Conservation (phyloP, 768 basidiomycete species). For the Lactarius tabidus region DNA sequence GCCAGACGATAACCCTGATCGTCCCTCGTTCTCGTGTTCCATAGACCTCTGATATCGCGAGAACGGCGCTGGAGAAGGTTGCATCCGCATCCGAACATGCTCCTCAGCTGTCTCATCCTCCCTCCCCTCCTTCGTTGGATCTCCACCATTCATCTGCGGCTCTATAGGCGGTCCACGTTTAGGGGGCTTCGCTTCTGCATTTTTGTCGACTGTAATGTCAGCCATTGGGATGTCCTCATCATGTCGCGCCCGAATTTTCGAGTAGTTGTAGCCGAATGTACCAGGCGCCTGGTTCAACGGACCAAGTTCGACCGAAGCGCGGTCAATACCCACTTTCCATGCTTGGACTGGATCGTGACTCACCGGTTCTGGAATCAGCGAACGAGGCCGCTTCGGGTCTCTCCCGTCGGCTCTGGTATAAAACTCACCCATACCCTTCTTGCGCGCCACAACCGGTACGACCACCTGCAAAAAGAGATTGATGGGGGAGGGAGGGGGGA, state of each 20-base stretch:
- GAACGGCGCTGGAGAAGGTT: slow-evolving; percentile 60
- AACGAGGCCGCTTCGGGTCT: slow-evolving; percentile 44
- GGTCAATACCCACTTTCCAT: not conserved
- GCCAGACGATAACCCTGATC: slow-evolving; percentile 19
- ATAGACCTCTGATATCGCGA: slow-evolving; percentile 44
- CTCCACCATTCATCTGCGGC: not conserved
- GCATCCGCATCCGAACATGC: slow-evolving; percentile 28
- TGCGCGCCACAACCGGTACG: slow-evolving; percentile 77
- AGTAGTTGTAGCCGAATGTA: slow-evolving; percentile 73
- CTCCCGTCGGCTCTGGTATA: slow-evolving; percentile 70
- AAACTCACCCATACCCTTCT: slow-evolving; percentile 69
- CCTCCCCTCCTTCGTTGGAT: not conserved
- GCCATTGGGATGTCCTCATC: slow-evolving; percentile 6
- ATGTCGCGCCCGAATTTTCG: slow-evolving; percentile 53
- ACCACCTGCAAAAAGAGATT: slow-evolving; percentile 65
- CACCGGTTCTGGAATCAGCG: slow-evolving; percentile 51
- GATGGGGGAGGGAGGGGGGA: too few species aligned
- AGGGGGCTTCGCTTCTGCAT: slow-evolving; percentile 20
- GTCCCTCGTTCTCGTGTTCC: slow-evolving; percentile 16
- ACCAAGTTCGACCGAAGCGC: not conserved
- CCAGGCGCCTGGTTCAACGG: slow-evolving; percentile 58
- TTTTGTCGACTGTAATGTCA: not conserved
- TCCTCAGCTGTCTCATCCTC: slow-evolving; percentile 17
- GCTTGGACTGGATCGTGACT: slow-evolving; percentile 29
- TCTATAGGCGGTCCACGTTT: not conserved